phyloP scores from a whole-genome alignment of 2,329 filamentous ascomycete genomes.

The Phialocephala subalpina region DNA sequence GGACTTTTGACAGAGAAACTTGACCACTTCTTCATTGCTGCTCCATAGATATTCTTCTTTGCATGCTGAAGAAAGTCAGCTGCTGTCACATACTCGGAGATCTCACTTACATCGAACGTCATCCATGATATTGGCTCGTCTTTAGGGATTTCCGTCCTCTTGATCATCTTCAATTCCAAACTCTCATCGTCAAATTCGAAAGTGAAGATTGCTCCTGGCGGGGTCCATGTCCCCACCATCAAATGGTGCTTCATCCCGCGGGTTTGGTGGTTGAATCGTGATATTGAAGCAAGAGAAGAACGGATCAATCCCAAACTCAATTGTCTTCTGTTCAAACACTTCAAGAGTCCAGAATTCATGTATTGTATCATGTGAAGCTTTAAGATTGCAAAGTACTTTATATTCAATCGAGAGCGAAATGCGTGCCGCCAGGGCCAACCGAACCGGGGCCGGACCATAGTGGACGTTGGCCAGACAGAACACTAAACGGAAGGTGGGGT shows the following conservation, averaged over 20 bases:
- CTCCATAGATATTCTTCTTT: conserved; percentile 86
- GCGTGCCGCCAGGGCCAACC: conserved; percentile 1
- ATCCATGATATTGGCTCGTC: conserved; percentile 95
- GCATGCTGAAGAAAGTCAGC: conserved; percentile 64
- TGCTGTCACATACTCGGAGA: neutral
- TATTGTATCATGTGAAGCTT: neutral
- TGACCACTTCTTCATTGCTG: conserved; percentile 93
- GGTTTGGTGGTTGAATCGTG: neutral
- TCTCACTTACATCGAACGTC: conserved; percentile 77
- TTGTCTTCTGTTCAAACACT: neutral
- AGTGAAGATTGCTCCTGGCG: conserved; percentile 88
- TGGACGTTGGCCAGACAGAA: neutral
- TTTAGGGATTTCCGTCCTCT: conserved; percentile 80
- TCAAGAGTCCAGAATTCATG: neutral
- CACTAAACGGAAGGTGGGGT: conserved; percentile 8
- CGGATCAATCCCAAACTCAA: neutral
- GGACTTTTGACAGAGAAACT: conserved; percentile 81
- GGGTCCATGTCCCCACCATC: conserved; percentile 93
- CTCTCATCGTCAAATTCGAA: conserved; percentile 87
- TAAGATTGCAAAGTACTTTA: neutral
- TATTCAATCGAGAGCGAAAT: neutral
- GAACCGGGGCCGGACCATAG: neutral
- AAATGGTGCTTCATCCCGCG: conserved; percentile 82
- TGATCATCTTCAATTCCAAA: conserved; percentile 76
- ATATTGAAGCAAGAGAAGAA: neutral